Evolutionary conservation across 352 stramenopile genomes (phyloP).

Genomic region (Pythium apleroticum): DNA sequence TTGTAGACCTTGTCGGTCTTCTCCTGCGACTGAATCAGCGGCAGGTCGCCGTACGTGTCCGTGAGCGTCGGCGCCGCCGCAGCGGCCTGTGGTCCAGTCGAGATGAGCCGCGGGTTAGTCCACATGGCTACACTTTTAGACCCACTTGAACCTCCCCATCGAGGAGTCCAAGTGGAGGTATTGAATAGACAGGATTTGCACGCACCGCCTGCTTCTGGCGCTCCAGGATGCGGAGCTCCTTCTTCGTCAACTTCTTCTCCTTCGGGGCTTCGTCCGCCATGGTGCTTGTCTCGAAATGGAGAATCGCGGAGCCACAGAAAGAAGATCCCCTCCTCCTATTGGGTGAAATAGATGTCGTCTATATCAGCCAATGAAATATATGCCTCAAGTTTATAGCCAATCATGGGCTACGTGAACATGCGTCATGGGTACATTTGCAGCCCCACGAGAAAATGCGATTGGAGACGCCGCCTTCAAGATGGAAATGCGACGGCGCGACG

Average conservation of each 20-base stretch:
- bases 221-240: conserved; percentile 88
- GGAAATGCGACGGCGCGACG: conserved; percentile 1
- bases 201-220: conserved; percentile 76
- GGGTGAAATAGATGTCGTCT: conserved; percentile 22
- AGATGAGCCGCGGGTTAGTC: conserved; percentile 5
- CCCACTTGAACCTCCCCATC: conserved; percentile 1
- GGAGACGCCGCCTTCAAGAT: not conserved
- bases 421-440: not conserved
- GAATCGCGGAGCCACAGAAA: conserved; percentile 29
- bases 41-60: conserved; percentile 86
- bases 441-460: conserved; percentile 6
- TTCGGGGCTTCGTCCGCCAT: conserved; percentile 49
- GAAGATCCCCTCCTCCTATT: conserved; percentile 26
- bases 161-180: not conserved
- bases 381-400: not conserved
- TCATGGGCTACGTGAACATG: not conserved
- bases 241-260: conserved; percentile 88
- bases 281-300: conserved; percentile 20
- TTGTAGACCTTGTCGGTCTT: conserved; percentile 77
- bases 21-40: conserved; percentile 90
- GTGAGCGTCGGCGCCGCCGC: conserved; percentile 70
- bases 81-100: conserved; percentile 32
- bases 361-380: conserved; percentile 15
- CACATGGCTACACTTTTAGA: conserved; percentile 53
- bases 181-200: not conserved